Evolutionary conservation across 2,329 filamentous ascomycete genomes (phyloP), one percentile per base, ranked within the genome.

Genomic region (Arthrinium puccinioides): DNA sequence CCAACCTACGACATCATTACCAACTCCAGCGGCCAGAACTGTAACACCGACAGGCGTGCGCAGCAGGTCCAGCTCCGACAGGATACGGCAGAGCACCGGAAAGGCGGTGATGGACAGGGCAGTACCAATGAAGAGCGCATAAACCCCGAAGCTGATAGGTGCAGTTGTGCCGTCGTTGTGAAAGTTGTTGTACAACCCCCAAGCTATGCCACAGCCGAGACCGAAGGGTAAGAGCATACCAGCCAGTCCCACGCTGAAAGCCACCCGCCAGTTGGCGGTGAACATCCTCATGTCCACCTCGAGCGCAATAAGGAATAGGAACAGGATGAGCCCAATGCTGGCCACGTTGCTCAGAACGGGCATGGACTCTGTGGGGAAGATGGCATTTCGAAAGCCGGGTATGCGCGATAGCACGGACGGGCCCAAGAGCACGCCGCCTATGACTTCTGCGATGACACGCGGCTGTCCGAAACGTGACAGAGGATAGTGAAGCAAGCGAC

Each of bases 1-100:
- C 90, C 90, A 97, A 40, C 87, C 86, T 4, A 84, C 78, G 13
- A 92, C 87, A 54, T 97, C 90, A 56, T 97, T 96, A 2, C 87
- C 87, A 11, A 96, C 88, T 36, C 90, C 90, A 6, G 89, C 89
- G 4, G 89, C 88, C 8, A 96, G 71, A 2, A 89, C 85, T 80
- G 94, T 94, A 24, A 95, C 77, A 53, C 89, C 89, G 5, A 95
- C 89, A 1, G 82, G 76, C 2, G 87, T 92, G 38, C 75, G 67
- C 5, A 97, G 78, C 34, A 97, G 69, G 51, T 95, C 92, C 37
- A 97, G 69, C 59, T 95, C 89, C 0, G 87, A 90, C 46, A 97
- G 66, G 47, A 97, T 97, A 57, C 90, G 85, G 54, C 90, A 96
- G 10, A 97, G 75, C 1, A 97, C 90, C 0, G 90, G 90, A 51